Conservation (phyloP, 1,284 basidiomycete species). For the Trametes pubescens region DNA sequence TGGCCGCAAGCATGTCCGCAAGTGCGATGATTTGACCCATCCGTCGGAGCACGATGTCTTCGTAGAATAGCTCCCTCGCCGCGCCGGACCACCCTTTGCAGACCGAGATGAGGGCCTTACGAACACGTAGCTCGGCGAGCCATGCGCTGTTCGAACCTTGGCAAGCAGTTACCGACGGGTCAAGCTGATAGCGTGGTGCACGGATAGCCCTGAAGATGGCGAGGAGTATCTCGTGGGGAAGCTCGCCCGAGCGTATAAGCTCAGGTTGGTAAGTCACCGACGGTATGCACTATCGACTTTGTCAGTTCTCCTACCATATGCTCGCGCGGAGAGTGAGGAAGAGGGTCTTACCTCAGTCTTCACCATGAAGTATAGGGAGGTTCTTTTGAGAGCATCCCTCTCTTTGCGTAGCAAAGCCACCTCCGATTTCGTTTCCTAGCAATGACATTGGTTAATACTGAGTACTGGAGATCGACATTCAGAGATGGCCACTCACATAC, state of each 20-base stretch:
- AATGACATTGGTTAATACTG: too few relatives aligned
- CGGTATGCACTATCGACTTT: too few relatives aligned
- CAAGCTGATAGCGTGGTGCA: slow-evolving; percentile 11
- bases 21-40: slow-evolving; percentile 27
- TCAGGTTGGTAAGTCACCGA: too few relatives aligned
- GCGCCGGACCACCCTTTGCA: slow-evolving; percentile 22
- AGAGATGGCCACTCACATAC: too few relatives aligned
- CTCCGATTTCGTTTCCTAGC: too few relatives aligned
- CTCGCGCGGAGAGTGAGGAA: too few relatives aligned
- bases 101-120: slow-evolving; percentile 21
- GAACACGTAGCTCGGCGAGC: slow-evolving; percentile 21
- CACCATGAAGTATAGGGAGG: too few relatives aligned
- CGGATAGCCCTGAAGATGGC: slow-evolving; percentile 18
- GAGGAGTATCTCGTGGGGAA: slow-evolving; percentile 22
- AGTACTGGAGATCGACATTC: too few relatives aligned
- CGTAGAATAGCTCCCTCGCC: slow-evolving; percentile 24
- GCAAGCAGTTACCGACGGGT: slow-evolving; percentile 9
- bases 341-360: too few relatives aligned
- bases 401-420: too few relatives aligned
- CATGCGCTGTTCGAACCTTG: slow-evolving; percentile 13
- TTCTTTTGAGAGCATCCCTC: too few relatives aligned
- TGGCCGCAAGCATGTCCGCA: slow-evolving; percentile 18
- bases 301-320: too few relatives aligned
- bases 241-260: background rate
- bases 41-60: slow-evolving; percentile 27